Conservation (phyloP, 768 basidiomycete species). For the Leccinum rimulosum region DNA sequence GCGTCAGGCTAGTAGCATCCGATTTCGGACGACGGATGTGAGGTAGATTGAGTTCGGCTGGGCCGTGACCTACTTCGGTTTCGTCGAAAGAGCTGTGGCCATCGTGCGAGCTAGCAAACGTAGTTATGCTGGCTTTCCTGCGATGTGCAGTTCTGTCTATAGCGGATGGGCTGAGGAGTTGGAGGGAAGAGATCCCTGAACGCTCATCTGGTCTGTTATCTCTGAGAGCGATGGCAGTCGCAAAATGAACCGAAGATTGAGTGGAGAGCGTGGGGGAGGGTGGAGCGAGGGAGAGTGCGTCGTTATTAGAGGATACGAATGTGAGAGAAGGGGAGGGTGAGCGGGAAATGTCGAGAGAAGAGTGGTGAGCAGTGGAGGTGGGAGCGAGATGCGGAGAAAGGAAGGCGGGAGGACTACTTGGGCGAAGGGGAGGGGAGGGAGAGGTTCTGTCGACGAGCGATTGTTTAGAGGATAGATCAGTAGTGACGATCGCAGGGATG, state of each 20-base stretch:
- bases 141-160: slow-evolving; percentile 38
- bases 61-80: slow-evolving; percentile 48
- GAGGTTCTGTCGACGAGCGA: slow-evolving; percentile 14
- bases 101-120: slow-evolving; percentile 45
- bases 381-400: slow-evolving; percentile 22
- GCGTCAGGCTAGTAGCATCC: slow-evolving; percentile 32
- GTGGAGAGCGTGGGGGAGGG: slow-evolving; percentile 78
- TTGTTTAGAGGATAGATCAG: slow-evolving; percentile 33
- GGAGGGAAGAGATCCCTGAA: slow-evolving; percentile 50
- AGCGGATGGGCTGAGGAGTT: slow-evolving; percentile 44
- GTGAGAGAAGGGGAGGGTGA: slow-evolving; percentile 32
- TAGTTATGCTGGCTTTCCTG: slow-evolving; percentile 59
- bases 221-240: slow-evolving; percentile 54
- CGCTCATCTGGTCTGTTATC: slow-evolving; percentile 65
- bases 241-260: slow-evolving; percentile 59
- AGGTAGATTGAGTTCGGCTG: slow-evolving; percentile 27
- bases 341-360: slow-evolving; percentile 32
- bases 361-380: slow-evolving; percentile 4
- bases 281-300: slow-evolving; percentile 42
- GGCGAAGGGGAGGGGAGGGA: not conserved
- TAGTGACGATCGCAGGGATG: slow-evolving; percentile 37
- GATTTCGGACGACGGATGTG: slow-evolving; percentile 36
- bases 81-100: slow-evolving; percentile 38
- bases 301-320: slow-evolving; percentile 41
- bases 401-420: slow-evolving; percentile 10